phyloP scores from a whole-genome alignment of 1,284 basidiomycete species.

The Tylopilus sp. region DNA sequence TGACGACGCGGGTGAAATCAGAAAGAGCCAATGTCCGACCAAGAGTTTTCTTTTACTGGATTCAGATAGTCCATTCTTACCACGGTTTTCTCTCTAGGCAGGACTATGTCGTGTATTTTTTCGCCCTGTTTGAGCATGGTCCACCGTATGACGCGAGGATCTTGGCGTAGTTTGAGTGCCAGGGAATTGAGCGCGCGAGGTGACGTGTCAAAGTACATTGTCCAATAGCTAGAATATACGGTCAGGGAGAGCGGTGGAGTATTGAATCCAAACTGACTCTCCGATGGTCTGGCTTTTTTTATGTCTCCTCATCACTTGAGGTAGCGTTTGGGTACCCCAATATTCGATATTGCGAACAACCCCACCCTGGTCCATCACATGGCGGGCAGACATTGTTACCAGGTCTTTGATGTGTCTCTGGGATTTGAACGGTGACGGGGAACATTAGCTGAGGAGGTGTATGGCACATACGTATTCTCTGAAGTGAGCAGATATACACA shows the following conservation, averaged over 20 bases:
- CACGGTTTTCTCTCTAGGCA: conserved; percentile 36
- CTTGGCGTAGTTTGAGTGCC: conserved; percentile 64
- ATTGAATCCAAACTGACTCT: conserved; percentile 59
- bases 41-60: conserved; percentile 22
- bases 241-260: conserved; percentile 10
- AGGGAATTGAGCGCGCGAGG: conserved; percentile 65
- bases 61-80: conserved; percentile 29
- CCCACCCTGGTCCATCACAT: conserved; percentile 75
- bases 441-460: not conserved
- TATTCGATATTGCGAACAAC: conserved; percentile 77
- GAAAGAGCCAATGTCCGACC: conserved; percentile 25
- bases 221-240: conserved; percentile 70
- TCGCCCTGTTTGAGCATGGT: conserved; percentile 79
- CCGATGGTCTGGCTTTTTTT: conserved; percentile 60
- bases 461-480: conserved; percentile 59
- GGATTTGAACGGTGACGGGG: not conserved
- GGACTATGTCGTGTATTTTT: conserved; percentile 63
- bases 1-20: conserved; percentile 1
- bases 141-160: conserved; percentile 81
- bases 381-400: conserved; percentile 68
- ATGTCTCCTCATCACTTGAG: conserved; percentile 74
- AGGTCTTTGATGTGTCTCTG: conserved; percentile 77
- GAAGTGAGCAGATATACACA: conserved; percentile 75
- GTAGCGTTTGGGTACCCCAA: conserved; percentile 70
- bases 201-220: conserved; percentile 84